These are phyloP conservation scores for Malus hybrid DNA, from an alignment of 331 rosid species.

Conservation along the genomic window DNA sequence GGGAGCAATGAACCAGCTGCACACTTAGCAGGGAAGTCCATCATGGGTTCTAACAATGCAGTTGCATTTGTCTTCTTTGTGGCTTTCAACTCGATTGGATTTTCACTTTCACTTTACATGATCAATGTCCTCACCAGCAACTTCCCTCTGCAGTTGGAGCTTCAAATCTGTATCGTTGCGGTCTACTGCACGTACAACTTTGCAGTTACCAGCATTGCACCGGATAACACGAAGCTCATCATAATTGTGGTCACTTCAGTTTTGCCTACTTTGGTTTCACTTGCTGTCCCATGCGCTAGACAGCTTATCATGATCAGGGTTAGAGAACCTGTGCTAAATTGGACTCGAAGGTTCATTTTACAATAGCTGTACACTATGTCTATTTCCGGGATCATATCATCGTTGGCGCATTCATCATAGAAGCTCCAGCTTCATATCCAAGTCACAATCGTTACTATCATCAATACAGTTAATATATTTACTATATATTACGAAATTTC, in stretches of 20 bases:
- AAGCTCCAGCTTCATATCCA: too few species aligned
- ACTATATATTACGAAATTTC: too few species aligned
- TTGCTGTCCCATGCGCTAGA: not conserved
- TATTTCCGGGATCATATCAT: too few species aligned
- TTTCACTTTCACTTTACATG: constrained; percentile 16
- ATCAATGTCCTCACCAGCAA: constrained; percentile 17
- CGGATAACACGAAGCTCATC: not conserved
- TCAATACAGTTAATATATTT: too few species aligned
- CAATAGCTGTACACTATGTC: not conserved
- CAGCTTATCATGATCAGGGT: not conserved
- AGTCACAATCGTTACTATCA: too few species aligned
- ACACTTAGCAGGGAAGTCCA: constrained; percentile 4
- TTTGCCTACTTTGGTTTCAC: not conserved
- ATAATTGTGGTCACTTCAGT: not conserved
- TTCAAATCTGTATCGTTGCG: constrained; percentile 3
- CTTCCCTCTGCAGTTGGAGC: constrained; percentile 19
- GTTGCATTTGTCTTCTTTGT: not conserved
- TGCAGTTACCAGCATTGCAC: constrained; percentile 7
- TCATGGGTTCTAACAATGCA: constrained; percentile 3
- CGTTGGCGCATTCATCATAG: too few species aligned
- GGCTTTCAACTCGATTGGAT: constrained; percentile 21
- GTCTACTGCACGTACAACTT: constrained; percentile 7
- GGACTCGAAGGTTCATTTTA: not conserved
- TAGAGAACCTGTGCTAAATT: not conserved
- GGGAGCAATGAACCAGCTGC: not conserved